Conservation (phyloP, 148 eudicot species). For the Rhododendron mucronatum region DNA sequence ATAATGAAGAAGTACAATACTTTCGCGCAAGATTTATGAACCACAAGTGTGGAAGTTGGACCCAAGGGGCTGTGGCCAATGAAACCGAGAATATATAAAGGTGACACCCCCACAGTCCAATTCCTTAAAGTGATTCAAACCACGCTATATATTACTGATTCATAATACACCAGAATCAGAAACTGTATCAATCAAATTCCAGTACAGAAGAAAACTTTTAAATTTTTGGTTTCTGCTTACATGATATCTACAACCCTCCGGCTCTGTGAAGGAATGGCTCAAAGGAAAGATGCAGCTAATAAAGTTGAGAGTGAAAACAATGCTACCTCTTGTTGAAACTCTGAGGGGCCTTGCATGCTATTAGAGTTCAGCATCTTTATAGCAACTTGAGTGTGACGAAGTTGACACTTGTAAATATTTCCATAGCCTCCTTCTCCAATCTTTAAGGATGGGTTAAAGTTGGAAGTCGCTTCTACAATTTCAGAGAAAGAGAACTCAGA, state of each 20-base stretch:
- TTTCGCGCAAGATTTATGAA: background rate
- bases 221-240: background rate
- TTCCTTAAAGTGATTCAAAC: background rate
- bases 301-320: constrained; percentile 1
- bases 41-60: background rate
- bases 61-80: background rate
- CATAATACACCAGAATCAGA: background rate
- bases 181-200: background rate
- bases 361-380: constrained; percentile 55
- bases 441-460: constrained; percentile 53
- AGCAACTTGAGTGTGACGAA: constrained; percentile 78
- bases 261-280: background rate
- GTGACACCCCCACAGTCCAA: background rate
- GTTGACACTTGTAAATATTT: constrained; percentile 50
- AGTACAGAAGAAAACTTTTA: background rate
- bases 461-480: constrained; percentile 60
- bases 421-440: constrained; percentile 90
- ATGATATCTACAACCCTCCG: background rate
- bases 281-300: background rate
- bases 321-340: constrained; percentile 80
- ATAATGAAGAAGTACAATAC: background rate
- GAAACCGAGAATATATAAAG: background rate
- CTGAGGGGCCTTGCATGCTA: constrained; percentile 60
- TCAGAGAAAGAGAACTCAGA: constrained; percentile 60
- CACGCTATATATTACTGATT: background rate